Evolutionary conservation across 1,284 basidiomycete genomes (phyloP).

Genomic region (Golubevia pallescens): DNA sequence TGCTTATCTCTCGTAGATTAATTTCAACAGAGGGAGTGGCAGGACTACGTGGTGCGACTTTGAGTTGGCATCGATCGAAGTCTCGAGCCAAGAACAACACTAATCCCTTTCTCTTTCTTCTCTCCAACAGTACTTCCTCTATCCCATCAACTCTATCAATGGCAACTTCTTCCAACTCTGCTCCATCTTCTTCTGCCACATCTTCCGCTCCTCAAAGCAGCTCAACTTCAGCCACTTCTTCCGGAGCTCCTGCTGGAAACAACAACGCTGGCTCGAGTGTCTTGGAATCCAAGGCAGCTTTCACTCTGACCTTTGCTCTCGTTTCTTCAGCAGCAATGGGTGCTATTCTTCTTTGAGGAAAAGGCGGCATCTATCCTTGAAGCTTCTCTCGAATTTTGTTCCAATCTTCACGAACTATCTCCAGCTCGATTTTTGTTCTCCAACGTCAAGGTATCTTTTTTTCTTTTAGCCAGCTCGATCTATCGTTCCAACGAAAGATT

Average conservation of each 20-base stretch:
- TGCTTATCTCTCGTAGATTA: neutral
- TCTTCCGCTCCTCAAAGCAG: neutral
- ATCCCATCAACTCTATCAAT: neutral
- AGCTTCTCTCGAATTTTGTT: too few species aligned
- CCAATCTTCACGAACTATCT: too few species aligned
- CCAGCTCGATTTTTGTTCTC: too few species aligned
- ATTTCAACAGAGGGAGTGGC: neutral
- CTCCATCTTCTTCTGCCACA: neutral
- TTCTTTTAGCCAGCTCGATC: too few species aligned
- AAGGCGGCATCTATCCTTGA: neutral
- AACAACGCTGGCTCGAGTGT: neutral
- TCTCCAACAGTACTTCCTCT: neutral
- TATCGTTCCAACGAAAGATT: too few species aligned
- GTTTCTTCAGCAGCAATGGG: neutral
- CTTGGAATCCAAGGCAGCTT: neutral
- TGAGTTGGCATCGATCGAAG: neutral
- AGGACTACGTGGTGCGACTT: neutral
- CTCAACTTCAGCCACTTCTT: neutral
- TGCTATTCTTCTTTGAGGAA: neutral
- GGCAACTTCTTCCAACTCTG: neutral
- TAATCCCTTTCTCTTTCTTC: neutral
- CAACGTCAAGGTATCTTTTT: too few species aligned
- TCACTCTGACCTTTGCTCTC: neutral
- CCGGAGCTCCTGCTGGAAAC: neutral
- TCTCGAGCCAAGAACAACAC: neutral